Percentiles rank a stretch among this genome's conserved stretches.
Conservation (phyloP, 2,329 filamentous ascomycete species). For the Exophiala bonariae region DNA sequence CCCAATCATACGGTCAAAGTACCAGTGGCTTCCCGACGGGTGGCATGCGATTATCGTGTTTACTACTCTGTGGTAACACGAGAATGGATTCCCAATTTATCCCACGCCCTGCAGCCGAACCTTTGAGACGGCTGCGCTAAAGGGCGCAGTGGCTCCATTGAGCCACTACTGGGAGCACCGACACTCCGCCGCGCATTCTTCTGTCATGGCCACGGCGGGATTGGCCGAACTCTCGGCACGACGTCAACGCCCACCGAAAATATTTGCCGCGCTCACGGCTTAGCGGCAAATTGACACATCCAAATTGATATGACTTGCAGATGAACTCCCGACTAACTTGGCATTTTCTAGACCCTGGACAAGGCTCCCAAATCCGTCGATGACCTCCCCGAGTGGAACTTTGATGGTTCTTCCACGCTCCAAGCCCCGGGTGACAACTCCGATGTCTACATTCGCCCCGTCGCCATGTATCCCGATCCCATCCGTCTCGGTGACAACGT, state of each 20-base stretch:
- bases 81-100: too few species aligned
- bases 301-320: slow-evolving; percentile 18
- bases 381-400: slow-evolving; percentile 77
- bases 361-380: slow-evolving; percentile 58
- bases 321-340: slow-evolving; percentile 16
- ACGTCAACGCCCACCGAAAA: slow-evolving; percentile 1
- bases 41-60: too few species aligned
- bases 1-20: background rate
- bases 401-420: slow-evolving; percentile 84
- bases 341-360: slow-evolving; percentile 58
- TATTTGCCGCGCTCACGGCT: slow-evolving; percentile 7
- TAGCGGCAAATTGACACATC: slow-evolving; percentile 22
- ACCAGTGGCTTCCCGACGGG: background rate
- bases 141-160: too few species aligned
- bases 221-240: slow-evolving; percentile 5
- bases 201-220: background rate
- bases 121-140: too few species aligned
- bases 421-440: slow-evolving; percentile 95
- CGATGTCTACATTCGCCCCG: slow-evolving; percentile 92
- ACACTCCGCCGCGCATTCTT: too few species aligned
- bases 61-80: background rate
- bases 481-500: slow-evolving; percentile 90
- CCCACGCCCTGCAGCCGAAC: too few species aligned
- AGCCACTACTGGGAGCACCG: too few species aligned
- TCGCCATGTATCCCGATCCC: slow-evolving; percentile 86